phyloP scores from a whole-genome alignment of 768 basidiomycete genomes.

The Dioszegia crocea region DNA sequence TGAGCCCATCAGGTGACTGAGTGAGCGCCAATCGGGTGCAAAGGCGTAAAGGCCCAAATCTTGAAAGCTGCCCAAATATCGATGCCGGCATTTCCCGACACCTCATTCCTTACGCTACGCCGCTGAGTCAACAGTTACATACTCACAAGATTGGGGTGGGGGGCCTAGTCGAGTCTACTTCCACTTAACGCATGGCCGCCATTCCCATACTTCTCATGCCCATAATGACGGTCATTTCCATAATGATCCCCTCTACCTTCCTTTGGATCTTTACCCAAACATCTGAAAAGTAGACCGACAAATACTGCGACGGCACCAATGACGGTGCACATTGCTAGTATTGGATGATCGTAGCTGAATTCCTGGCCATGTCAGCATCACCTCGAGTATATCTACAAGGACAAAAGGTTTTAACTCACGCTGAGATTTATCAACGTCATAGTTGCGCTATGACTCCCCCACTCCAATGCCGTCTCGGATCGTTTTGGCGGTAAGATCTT shows the following conservation, averaged over 20 bases:
- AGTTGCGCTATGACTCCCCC: constrained; percentile 46
- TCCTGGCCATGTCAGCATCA: constrained; percentile 20
- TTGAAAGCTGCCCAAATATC: no score
- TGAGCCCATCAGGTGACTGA: no score
- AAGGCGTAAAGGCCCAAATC: no score
- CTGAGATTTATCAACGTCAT: constrained; percentile 34
- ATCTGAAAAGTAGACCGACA: background rate
- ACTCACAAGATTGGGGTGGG: no score
- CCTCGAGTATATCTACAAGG: background rate
- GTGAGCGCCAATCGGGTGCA: no score
- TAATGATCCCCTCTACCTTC: constrained; percentile 3
- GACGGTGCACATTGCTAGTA: constrained; percentile 29
- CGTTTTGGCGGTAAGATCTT: constrained; percentile 43
- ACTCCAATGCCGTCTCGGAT: constrained; percentile 40
- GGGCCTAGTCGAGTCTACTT: constrained; percentile 3
- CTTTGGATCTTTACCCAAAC: constrained; percentile 13
- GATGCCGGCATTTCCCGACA: no score
- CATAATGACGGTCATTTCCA: background rate
- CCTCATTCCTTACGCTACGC: no score
- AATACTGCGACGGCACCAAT: constrained; percentile 31
- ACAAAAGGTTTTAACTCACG: constrained; percentile 23
- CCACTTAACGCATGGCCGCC: background rate
- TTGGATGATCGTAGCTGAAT: constrained; percentile 30
- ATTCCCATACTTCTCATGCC: constrained; percentile 6
- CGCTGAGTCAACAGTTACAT: no score